Evolutionary conservation across 2,329 filamentous ascomycete species (phyloP), one percentile per base, ranked within the genome.

Genomic region (Claviceps cyperi): DNA sequence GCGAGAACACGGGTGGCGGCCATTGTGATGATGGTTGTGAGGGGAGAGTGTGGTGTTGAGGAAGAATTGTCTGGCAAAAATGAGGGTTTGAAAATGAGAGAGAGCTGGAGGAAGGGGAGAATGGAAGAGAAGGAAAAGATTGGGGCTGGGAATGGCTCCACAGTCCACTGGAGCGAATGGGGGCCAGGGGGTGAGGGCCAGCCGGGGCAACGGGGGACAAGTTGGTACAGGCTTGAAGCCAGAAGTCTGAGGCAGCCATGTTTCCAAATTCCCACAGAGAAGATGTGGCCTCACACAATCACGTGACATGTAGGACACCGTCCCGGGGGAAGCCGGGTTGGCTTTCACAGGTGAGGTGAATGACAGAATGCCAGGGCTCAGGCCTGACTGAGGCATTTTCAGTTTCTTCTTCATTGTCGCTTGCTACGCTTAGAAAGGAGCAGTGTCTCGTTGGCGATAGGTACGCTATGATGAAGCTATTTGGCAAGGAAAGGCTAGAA

Each of bases 1-100:
- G 84, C 80, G 73, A 86, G 77, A 70, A 87, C 77, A 74, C 84
- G 84, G 70, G 80, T 74, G 71, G 84, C 81, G 71, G 84, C 81
- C 84, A 89, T 89, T 86, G 78, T 79, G 78, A 81, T 72, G 77
- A 80, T 72, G 74, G 74, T 70, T 73, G 58, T 64, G 55, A 54
- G 62, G 59, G 52, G 57, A 53, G 53, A 52, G 48, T 55, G 48
- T 55, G 53, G 54, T 52, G 52, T 49, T 55, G 58, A 55, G 35
- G 58, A 59, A 57, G 58, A 41, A 41, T 59, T 62, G 61, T 59
- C 47, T 52, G 57, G 59, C 53, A 59, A 60, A 57, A 58, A 59
- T 59, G 61, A 22, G 22, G 22, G 58, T 59, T 61, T 59, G 60
- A 62, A 60, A 63, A 63, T 57, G 55, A 58, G 59, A 58, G 57